Conservation (phyloP, 108 stramenopile genomes). For the Cyclotella choctawhatcheeana region DNA sequence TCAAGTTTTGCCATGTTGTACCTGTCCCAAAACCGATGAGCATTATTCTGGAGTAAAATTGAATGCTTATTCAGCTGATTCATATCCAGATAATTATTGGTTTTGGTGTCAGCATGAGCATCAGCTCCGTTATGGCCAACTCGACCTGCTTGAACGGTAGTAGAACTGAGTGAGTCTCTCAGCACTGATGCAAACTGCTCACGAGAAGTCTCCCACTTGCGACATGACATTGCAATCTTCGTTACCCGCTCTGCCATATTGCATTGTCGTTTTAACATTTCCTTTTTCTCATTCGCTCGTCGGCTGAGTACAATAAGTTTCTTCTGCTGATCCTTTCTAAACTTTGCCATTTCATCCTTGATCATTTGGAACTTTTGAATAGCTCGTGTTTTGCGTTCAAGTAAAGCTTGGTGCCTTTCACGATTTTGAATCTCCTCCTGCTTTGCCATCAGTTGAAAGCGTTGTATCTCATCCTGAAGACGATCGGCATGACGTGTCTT, state of each 20-base stretch:
- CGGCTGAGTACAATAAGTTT: constrained; percentile 32
- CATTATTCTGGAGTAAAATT: constrained; percentile 22
- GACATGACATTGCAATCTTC: constrained; percentile 34
- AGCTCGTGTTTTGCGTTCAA: constrained; percentile 45
- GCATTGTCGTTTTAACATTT: constrained; percentile 29
- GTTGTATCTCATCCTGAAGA: constrained; percentile 31
- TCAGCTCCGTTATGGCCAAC: background rate
- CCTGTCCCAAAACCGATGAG: constrained; percentile 48
- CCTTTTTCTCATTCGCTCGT: constrained; percentile 45
- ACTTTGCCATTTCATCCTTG: constrained; percentile 40
- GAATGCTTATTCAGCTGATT: constrained; percentile 2
- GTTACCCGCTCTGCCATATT: constrained; percentile 40
- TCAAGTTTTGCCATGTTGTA: constrained; percentile 48
- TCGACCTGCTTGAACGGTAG: background rate
- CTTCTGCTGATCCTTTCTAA: constrained; percentile 42
- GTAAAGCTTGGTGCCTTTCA: constrained; percentile 26
- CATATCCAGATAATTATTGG: background rate
- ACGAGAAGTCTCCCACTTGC: constrained; percentile 41
- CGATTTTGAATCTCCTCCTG: constrained; percentile 38
- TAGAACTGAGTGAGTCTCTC: constrained; percentile 15
- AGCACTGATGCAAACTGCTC: constrained; percentile 44
- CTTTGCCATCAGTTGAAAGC: constrained; percentile 38
- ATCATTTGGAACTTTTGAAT: constrained; percentile 33
- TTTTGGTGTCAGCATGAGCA: no score
- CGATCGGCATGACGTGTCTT: constrained; percentile 33